These are phyloP conservation scores for Malus hybrid DNA, from an alignment of 331 rosid genomes.

Conservation along the genomic window DNA sequence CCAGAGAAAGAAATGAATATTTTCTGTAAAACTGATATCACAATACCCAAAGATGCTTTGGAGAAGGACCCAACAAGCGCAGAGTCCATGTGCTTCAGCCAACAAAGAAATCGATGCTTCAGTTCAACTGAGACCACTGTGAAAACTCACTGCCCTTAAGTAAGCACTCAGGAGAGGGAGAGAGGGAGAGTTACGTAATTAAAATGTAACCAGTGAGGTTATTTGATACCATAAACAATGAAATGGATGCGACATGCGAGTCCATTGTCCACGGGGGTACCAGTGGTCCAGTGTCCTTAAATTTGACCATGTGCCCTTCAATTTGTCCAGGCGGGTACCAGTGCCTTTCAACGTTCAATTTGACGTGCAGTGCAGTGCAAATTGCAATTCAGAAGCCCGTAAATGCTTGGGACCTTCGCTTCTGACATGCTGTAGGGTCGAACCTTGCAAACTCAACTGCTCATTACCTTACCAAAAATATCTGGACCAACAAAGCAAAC, in stretches of 20 bases:
- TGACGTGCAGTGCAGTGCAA: not conserved
- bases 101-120: not conserved
- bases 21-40: not conserved
- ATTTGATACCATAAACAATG: no score
- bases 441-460: no score
- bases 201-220: no score
- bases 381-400: no score
- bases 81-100: constrained; percentile 32
- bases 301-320: not conserved
- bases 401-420: no score
- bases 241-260: not conserved
- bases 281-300: not conserved
- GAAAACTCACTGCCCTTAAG: not conserved
- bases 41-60: constrained; percentile 32
- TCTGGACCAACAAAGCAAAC: no score
- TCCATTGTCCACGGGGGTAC: not conserved
- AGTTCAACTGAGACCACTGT: not conserved
- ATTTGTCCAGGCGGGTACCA: not conserved
- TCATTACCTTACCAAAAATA: no score
- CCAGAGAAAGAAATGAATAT: not conserved
- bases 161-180: not conserved
- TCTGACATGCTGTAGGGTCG: no score
- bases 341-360: not conserved
- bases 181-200: no score
- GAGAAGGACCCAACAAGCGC: constrained; percentile 36